Percentiles rank a stretch among this genome's conserved stretches.
Conservation (phyloP, 2,329 filamentous ascomycete species). For the Fusarium illudens region DNA sequence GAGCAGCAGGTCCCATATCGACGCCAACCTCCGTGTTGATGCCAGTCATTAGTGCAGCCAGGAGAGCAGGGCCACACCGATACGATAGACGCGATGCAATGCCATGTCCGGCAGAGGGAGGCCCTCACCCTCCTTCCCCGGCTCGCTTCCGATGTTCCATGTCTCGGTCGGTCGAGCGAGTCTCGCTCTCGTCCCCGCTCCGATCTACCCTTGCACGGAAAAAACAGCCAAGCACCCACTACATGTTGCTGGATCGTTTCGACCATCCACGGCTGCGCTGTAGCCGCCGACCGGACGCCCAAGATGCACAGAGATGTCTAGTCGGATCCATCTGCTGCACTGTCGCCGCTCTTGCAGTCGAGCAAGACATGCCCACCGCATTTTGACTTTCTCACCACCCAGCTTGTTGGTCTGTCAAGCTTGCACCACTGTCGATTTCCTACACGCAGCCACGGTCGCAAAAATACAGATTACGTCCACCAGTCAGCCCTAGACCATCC, state of each 20-base stretch:
- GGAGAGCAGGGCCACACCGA: neutral
- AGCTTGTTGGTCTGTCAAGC: neutral
- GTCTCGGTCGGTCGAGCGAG: neutral
- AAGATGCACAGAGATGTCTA: constrained; percentile 21
- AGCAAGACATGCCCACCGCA: constrained; percentile 11
- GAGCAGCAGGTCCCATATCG: constrained; percentile 1
- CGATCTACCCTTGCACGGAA: constrained; percentile 21
- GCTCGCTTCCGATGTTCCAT: constrained; percentile 4
- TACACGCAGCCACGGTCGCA: neutral
- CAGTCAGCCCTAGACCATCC: constrained; percentile 18
- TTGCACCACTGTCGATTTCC: neutral
- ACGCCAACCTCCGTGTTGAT: constrained; percentile 1
- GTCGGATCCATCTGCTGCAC: constrained; percentile 18
- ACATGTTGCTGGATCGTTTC: constrained; percentile 8
- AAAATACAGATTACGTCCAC: neutral
- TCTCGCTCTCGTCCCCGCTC: constrained; percentile 9
- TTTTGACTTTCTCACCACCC: constrained; percentile 7
- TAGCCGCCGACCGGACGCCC: constrained; percentile 35
- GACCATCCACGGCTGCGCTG: constrained; percentile 35
- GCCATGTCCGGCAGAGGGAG: neutral
- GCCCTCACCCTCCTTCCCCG: neutral
- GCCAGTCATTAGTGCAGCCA: constrained; percentile 16
- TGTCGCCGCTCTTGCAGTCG: constrained; percentile 2
- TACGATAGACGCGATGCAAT: constrained; percentile 15
- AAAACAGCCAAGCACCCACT: constrained; percentile 6